Base-by-base conservation (phyloP, 208 protist genomes). In the Novymonas esmeraldas region DNA sequence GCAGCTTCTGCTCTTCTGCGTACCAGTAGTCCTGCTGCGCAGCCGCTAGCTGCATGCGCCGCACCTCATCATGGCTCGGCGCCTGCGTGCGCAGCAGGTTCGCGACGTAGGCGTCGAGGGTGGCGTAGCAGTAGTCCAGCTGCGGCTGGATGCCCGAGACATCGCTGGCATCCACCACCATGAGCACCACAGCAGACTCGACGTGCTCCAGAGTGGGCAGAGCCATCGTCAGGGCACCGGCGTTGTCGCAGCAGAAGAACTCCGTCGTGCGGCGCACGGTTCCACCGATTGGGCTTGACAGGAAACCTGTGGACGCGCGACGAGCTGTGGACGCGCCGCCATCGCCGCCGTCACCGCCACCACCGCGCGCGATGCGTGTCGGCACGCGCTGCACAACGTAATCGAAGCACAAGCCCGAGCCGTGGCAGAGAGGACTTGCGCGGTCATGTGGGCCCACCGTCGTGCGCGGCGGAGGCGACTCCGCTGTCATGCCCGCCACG, bases 161-260 rank as follows among this genome's bases (percentile, higher is more conserved):
- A 56, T 77, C 61, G 29, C 88, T 86, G 0, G 81, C 73, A 60
- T 96, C 88, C n/a, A 96, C 71, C 18, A 91, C 77, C 45, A 94
- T 66, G 24, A 92, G 76, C 33, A 96, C 81, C 20, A 94, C 74
- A 29, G 78, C 78, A 24, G 78, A 80, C 42, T 90, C 62, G 33
- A 96, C 63, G 7, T 87, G 65, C 42, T 83, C 71, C 6, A 93
- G 57, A 6, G 81, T 82, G 10, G 91, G 91, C 29, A 96, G 73
- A 22, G 91, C 91, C 56, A 78, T 79, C 34, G 78, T 29, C n/a
- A 96, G 73, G 26, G 84, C 87, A 46, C 87, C 87, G 3, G 81
- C 77, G 22, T 71, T 78, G 74, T 96, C 91, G 63, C 91, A 96
- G 72, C 88, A 93, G 61, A 90, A 96, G 48, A 93, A 93, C 66